These are phyloP conservation scores for Colletotrichum sojae DNA, from an alignment of 2,329 filamentous ascomycete genomes.

Conservation along the genomic window DNA sequence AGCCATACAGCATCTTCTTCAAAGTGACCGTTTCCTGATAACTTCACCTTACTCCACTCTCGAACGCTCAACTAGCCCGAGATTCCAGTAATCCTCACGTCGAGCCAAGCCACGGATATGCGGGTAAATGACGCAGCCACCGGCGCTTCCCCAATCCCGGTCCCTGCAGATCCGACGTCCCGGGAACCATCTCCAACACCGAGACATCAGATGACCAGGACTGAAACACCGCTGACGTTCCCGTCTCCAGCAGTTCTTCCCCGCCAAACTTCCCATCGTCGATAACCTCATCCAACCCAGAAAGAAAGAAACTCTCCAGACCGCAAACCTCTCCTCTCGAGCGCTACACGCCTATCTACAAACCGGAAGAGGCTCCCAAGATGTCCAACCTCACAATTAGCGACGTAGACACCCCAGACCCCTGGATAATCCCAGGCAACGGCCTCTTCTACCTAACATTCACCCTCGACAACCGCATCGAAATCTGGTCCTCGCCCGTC, in stretches of 20 bases:
- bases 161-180: conserved; percentile 17
- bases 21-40: too few species aligned
- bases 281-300: not conserved
- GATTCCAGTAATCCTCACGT: too few species aligned
- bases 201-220: conserved; percentile 32
- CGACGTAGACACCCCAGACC: conserved; percentile 49
- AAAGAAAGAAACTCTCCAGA: too few species aligned
- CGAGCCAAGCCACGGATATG: too few species aligned
- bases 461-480: conserved; percentile 51
- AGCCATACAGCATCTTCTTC: too few species aligned
- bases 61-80: too few species aligned
- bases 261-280: not conserved
- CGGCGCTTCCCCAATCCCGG: not conserved
- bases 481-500: conserved; percentile 50
- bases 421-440: conserved; percentile 48
- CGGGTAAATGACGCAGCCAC: too few species aligned
- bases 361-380: not conserved
- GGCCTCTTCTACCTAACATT: conserved; percentile 50
- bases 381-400: conserved; percentile 50
- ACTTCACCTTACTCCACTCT: too few species aligned
- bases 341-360: not conserved
- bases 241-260: not conserved
- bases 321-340: too few species aligned
- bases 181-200: not conserved
- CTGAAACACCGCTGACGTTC: conserved; percentile 35